Evolutionary conservation across 2,329 filamentous ascomycete species (phyloP).

Genomic region (Aspergillus neoniger): DNA sequence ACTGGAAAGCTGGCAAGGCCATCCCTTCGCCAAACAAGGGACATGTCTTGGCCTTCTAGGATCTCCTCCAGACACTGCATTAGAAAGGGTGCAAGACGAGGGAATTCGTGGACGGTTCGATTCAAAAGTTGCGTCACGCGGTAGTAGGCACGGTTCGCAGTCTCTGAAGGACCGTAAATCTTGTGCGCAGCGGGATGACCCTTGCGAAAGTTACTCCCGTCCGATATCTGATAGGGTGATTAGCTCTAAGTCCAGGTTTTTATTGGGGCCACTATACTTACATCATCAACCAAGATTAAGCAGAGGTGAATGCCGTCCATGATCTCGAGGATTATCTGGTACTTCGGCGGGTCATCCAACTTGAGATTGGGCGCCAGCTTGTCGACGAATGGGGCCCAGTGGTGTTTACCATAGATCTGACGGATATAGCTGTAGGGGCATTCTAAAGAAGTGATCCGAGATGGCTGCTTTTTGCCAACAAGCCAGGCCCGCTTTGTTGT

Average conservation of each 20-base stretch:
- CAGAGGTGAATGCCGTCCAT: slow-evolving; percentile 26
- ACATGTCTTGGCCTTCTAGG: slow-evolving; percentile 24
- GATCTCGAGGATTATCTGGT: slow-evolving; percentile 22
- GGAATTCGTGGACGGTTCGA: slow-evolving; percentile 15
- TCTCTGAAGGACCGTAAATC: slow-evolving; percentile 25
- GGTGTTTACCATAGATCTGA: slow-evolving; percentile 20
- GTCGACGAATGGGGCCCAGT: slow-evolving; percentile 24
- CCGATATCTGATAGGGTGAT: slow-evolving; percentile 16
- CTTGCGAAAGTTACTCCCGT: slow-evolving; percentile 24
- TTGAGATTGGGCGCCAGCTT: slow-evolving; percentile 20
- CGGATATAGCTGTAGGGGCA: slow-evolving; percentile 23
- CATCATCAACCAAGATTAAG: slow-evolving; percentile 26
- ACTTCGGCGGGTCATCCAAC: slow-evolving; percentile 16
- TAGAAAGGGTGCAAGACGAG: slow-evolving; percentile 18
- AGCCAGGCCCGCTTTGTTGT: slow-evolving; percentile 16
- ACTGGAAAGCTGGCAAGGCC: slow-evolving; percentile 17
- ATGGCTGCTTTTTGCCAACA: slow-evolving; percentile 18
- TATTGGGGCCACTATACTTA: slow-evolving; percentile 1
- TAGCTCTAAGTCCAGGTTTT: background rate
- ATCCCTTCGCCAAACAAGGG: slow-evolving; percentile 25
- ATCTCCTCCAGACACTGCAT: slow-evolving; percentile 25
- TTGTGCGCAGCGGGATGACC: slow-evolving; percentile 20
- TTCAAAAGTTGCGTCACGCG: slow-evolving; percentile 23
- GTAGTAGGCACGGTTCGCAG: slow-evolving; percentile 25
- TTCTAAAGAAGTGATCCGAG: slow-evolving; percentile 16